Conservation (phyloP, 1,139 yeast species). For the Sugiyamaella paludigena region DNA sequence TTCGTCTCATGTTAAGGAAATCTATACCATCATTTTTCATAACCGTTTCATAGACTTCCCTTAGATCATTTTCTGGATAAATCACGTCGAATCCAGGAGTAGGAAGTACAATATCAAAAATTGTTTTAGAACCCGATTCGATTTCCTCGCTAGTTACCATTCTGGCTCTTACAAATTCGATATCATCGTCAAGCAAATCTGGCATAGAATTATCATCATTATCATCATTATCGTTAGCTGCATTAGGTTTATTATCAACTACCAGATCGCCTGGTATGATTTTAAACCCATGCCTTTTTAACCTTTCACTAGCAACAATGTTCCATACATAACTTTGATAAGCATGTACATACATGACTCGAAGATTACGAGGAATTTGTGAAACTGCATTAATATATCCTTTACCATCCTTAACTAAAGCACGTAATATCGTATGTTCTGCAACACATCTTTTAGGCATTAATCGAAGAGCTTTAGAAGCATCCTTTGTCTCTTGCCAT, state of each 20-base stretch:
- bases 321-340: constrained; percentile 98
- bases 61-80: constrained; percentile 73
- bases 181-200: constrained; percentile 62
- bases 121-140: constrained; percentile 55
- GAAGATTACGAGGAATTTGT: constrained; percentile 86
- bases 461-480: constrained; percentile 57
- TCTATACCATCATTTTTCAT: constrained; percentile 84
- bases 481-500: constrained; percentile 76
- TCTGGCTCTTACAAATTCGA: constrained; percentile 58
- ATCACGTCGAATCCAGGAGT: constrained; percentile 89
- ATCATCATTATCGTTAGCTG: constrained; percentile 12
- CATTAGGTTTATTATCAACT: constrained; percentile 37
- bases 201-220: constrained; percentile 43
- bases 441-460: constrained; percentile 92
- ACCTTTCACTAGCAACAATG: constrained; percentile 72
- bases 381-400: constrained; percentile 75
- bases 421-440: constrained; percentile 67
- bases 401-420: constrained; percentile 48
- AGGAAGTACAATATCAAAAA: constrained; percentile 86
- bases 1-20: constrained; percentile 80
- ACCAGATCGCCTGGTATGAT: constrained; percentile 85
- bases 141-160: constrained; percentile 73
- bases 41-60: constrained; percentile 60
- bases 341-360: constrained; percentile 96
- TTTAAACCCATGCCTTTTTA: constrained; percentile 64